Percentiles rank a stretch among this genome's conserved stretches.
Evolutionary conservation across 106 monocot species (phyloP).

Genomic region (Chionographis japonica): DNA sequence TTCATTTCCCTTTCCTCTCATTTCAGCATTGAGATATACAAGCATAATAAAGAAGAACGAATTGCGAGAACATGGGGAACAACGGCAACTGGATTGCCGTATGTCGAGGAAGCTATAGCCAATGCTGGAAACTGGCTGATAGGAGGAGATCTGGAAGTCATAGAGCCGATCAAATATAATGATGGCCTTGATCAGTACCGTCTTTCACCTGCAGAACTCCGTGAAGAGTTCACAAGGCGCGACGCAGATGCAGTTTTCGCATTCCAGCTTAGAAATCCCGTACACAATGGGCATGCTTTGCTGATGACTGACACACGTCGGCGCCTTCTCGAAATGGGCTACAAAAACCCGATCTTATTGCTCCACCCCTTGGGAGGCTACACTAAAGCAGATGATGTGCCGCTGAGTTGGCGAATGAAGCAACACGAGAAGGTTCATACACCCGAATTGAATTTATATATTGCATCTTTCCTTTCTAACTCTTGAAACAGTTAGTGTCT

Average conservation of each 20-base stretch:
- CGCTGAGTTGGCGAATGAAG: conserved; percentile 92
- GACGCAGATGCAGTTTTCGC: conserved; percentile 96
- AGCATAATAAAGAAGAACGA: conserved; percentile 90
- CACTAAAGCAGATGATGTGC: conserved; percentile 97
- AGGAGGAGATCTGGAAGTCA: conserved; percentile 84
- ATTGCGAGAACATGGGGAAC: conserved; percentile 98
- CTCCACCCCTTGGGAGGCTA: conserved; percentile 89
- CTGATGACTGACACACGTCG: conserved; percentile 89
- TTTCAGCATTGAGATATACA: conserved; percentile 89
- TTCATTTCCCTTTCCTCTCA: conserved; percentile 1
- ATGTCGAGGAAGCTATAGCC: conserved; percentile 69
- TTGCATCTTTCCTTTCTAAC: neutral
- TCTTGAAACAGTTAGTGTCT: no score
- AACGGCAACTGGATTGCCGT: conserved; percentile 76
- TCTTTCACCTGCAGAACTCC: conserved; percentile 75
- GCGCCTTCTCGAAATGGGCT: conserved; percentile 83
- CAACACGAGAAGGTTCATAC: conserved; percentile 82
- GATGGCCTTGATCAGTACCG: conserved; percentile 87
- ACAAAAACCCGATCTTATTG: conserved; percentile 77
- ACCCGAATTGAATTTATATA: neutral
- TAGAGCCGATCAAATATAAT: conserved; percentile 88
- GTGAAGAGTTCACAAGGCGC: conserved; percentile 71
- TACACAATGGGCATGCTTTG: conserved; percentile 92
- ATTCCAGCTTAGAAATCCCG: conserved; percentile 96
- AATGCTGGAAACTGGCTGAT: conserved; percentile 88